Evolutionary conservation across 352 stramenopile genomes (phyloP), one percentile per base, ranked within the genome.

Genomic region (Aphanomyces astaci): DNA sequence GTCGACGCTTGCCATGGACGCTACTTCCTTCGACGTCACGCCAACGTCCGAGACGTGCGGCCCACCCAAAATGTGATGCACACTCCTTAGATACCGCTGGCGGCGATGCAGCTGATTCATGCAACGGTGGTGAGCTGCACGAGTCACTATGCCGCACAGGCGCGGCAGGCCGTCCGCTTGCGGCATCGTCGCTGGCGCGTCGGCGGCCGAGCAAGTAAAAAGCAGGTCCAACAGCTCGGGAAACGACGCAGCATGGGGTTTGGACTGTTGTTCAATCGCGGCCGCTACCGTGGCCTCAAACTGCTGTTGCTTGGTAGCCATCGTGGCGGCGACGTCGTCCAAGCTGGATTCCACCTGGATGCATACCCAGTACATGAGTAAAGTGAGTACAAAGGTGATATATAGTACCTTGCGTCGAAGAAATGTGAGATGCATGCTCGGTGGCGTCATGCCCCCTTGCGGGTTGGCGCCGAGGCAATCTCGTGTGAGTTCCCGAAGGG

Each of bases 71-170:
- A 92, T 92, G 74, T 94, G 78, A 31, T 92, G 76, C 53, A 94
- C 88, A 4, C 86, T 80, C 45, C 77, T 71, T 30, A 92, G 77
- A 51, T 94, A 84, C 0, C 84, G 82, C 2, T 82, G 80, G 54
- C 92, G 82, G n/a, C 86, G 82, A 45, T 88, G 80, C 33, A 94
- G 72, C 54, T 92, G 86, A 60, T 94, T 94, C 43, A 92, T 64
- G 5, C 80, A 80, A 28, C 86, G 80, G 32, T 88, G 81, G 59
- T 88, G 85, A 15, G 82, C 70, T 9, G 81, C 74, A 19, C 89
- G 67, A 0, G 78, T 72, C 1, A 94, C 69, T 30, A 79, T 75
- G 27, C 88, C 81, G 22, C 76, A 80, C 52, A 94, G 63, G 30
- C 82, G 77, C 0, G 75, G 46, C 11, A 92, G 59, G 0, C 84